Evolutionary conservation across 78 protist genomes (phyloP).

Genomic region (Speleostelium caveatum): DNA sequence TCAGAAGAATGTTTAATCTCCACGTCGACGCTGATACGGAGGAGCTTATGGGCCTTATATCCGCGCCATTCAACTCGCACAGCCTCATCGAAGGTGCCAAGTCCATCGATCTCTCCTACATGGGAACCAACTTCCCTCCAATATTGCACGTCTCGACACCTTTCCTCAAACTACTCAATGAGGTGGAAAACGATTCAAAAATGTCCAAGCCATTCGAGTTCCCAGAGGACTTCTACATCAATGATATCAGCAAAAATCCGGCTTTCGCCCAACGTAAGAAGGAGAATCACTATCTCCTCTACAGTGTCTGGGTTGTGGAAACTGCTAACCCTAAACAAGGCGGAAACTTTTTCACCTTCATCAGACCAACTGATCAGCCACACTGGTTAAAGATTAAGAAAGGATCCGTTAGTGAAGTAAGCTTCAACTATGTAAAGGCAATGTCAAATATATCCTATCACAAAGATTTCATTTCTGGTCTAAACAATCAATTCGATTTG

Average conservation of each 20-base stretch:
- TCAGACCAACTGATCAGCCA: slow-evolving; percentile 15
- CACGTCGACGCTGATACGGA: too few species aligned
- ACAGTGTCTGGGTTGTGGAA: slow-evolving; percentile 26
- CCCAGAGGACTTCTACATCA: slow-evolving; percentile 20
- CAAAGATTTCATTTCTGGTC: not conserved
- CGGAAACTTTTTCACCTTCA: not conserved
- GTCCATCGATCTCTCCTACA: not conserved
- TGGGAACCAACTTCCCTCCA: not conserved
- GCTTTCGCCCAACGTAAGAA: not conserved
- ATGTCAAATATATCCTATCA: not conserved
- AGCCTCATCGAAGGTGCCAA: not conserved
- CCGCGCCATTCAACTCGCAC: too few species aligned
- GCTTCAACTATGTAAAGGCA: not conserved
- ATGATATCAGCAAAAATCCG: not conserved
- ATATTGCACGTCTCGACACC: not conserved
- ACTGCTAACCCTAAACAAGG: not conserved
- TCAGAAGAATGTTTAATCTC: too few species aligned
- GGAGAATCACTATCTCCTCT: slow-evolving; percentile 35
- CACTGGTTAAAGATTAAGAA: slow-evolving; percentile 12
- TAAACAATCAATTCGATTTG: not conserved
- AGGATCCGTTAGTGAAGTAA: not conserved
- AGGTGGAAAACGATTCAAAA: not conserved
- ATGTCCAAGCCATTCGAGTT: not conserved
- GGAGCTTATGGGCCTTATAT: too few species aligned
- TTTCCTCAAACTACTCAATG: not conserved